phyloP scores from a whole-genome alignment of 768 basidiomycete species.

The Strobilomyces confusus region DNA sequence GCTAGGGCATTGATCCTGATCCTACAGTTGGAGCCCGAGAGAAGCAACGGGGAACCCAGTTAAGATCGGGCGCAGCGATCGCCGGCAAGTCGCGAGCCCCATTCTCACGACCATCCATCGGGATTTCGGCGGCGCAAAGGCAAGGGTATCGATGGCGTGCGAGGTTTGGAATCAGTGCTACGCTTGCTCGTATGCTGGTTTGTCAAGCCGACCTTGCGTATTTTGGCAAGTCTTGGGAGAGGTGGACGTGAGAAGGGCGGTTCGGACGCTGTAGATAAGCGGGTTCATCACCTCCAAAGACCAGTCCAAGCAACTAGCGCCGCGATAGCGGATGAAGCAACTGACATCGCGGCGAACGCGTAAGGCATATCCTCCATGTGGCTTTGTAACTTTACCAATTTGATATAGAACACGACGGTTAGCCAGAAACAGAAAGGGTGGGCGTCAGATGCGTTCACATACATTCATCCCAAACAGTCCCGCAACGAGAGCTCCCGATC shows the following conservation, averaged over 20 bases:
- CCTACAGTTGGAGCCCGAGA: conserved; percentile 1
- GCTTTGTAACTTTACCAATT: conserved; percentile 56
- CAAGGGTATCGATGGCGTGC: conserved; percentile 34
- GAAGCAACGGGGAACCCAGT: neutral
- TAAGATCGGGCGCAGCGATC: neutral
- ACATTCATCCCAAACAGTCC: conserved; percentile 98
- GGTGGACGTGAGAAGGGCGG: conserved; percentile 2
- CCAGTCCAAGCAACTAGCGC: conserved; percentile 62
- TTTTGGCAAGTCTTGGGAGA: conserved; percentile 37
- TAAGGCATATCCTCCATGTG: conserved; percentile 69
- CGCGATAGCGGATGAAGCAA: conserved; percentile 53
- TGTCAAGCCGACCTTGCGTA: conserved; percentile 43
- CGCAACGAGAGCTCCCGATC: conserved; percentile 83
- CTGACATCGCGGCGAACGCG: conserved; percentile 69
- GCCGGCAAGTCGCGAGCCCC: conserved; percentile 5
- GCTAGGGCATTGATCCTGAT: conserved; percentile 17
- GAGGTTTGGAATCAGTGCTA: conserved; percentile 10
- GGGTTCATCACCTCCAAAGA: conserved; percentile 48
- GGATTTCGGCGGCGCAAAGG: conserved; percentile 38
- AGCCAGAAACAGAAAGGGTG: conserved; percentile 22
- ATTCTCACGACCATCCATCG: conserved; percentile 39
- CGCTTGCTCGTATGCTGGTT: conserved; percentile 22
- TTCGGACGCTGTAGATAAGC: conserved; percentile 13
- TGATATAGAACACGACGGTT: conserved; percentile 14
- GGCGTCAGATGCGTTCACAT: conserved; percentile 30